A percentile compares a stretch with the other conserved stretches of the same genome.
Evolutionary conservation across 441 rosid genomes (phyloP).

Genomic region (Sinapis alba): DNA sequence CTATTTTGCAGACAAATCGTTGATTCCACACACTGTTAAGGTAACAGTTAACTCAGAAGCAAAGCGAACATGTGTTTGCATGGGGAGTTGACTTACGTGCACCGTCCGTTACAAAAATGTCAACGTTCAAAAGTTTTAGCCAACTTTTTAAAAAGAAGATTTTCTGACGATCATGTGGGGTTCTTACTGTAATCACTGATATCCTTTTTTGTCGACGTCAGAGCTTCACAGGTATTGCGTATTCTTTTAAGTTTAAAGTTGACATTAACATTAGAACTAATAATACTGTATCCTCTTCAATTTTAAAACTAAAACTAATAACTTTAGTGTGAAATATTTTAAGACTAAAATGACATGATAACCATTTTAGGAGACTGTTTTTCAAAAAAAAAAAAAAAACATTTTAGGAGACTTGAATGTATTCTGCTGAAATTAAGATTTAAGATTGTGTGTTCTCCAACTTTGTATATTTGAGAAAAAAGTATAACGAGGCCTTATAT

Average conservation of each 20-base stretch:
- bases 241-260: constrained; percentile 2
- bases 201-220: constrained; percentile 1
- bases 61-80: constrained; percentile 39
- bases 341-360: not conserved
- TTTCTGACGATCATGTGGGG: constrained; percentile 29
- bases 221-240: constrained; percentile 12
- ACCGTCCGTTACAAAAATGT: constrained; percentile 35
- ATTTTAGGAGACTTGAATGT: not conserved
- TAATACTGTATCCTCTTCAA: no score
- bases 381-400: no score
- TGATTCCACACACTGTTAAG: constrained; percentile 34
- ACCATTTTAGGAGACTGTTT: no score
- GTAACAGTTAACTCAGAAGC: constrained; percentile 36
- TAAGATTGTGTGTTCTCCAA: not conserved
- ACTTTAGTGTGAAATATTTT: not conserved
- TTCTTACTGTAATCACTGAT: constrained; percentile 1
- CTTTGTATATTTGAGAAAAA: not conserved
- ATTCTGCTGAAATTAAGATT: not conserved
- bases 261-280: constrained; percentile 8
- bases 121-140: constrained; percentile 17
- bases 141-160: not conserved
- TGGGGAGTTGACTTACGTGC: constrained; percentile 26
- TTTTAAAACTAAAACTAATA: not conserved
- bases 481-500: not conserved
- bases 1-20: constrained; percentile 28